Evolutionary conservation across 2,329 filamentous ascomycete genomes (phyloP).

Genomic region (Ustilaginoidea virens): DNA sequence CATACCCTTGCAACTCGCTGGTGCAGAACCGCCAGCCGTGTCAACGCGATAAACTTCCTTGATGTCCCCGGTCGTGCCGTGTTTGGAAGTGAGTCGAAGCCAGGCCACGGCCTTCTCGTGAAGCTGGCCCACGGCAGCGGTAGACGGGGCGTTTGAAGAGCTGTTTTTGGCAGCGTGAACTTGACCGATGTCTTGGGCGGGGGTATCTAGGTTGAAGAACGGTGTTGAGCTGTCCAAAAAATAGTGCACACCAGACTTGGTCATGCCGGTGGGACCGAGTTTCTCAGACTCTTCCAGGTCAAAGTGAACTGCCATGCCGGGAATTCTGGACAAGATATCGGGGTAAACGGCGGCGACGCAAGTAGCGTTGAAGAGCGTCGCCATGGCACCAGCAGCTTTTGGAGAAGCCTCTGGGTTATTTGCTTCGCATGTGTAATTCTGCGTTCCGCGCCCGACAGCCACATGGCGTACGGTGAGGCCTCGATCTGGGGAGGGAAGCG

Average conservation of each 20-base stretch:
- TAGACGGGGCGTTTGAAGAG: slow-evolving; percentile 44
- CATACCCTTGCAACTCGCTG: slow-evolving; percentile 55
- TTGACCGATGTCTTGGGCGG: slow-evolving; percentile 36
- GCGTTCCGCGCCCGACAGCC: slow-evolving; percentile 71
- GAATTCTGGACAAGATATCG: slow-evolving; percentile 47
- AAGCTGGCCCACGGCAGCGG: slow-evolving; percentile 40
- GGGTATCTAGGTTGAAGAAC: slow-evolving; percentile 62
- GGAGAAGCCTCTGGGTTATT: slow-evolving; percentile 45
- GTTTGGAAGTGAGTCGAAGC: slow-evolving; percentile 51
- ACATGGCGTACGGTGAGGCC: slow-evolving; percentile 60
- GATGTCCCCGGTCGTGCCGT: slow-evolving; percentile 41
- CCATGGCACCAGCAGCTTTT: slow-evolving; percentile 54
- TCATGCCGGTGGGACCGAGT: slow-evolving; percentile 43
- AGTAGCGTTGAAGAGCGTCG: slow-evolving; percentile 75
- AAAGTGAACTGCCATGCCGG: slow-evolving; percentile 53
- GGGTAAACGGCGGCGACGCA: slow-evolving; percentile 61
- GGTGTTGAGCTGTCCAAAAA: slow-evolving; percentile 58
- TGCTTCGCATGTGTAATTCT: slow-evolving; percentile 81
- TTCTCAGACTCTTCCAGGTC: slow-evolving; percentile 29
- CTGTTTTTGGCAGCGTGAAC: slow-evolving; percentile 47
- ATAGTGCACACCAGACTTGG: slow-evolving; percentile 64
- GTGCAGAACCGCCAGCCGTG: slow-evolving; percentile 68
- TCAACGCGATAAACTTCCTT: slow-evolving; percentile 70
- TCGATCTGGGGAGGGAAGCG: slow-evolving; percentile 43
- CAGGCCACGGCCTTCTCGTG: slow-evolving; percentile 62